These are phyloP conservation scores for Apiotrichum porosum DNA, from an alignment of 1,284 basidiomycete genomes.

Conservation along the genomic window DNA sequence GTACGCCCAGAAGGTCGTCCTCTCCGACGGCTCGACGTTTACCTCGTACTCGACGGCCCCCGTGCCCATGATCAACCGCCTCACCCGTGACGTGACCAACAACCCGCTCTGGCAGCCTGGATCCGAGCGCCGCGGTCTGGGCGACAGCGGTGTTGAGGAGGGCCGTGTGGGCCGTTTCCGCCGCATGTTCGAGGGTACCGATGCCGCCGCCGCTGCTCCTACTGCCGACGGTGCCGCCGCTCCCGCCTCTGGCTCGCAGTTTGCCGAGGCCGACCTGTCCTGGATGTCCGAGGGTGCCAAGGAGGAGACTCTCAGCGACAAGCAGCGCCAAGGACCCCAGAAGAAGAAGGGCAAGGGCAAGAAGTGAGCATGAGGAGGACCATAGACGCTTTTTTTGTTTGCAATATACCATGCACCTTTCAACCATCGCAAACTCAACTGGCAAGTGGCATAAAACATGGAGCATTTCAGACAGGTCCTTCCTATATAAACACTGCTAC, in stretches of 20 bases:
- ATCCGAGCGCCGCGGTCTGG: constrained; percentile 49
- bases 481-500: too few species aligned
- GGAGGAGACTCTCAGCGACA: constrained; percentile 40
- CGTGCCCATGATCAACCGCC: constrained; percentile 59
- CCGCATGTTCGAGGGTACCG: constrained; percentile 58
- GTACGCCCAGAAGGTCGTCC: constrained; percentile 73
- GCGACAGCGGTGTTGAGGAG: constrained; percentile 61
- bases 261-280: constrained; percentile 36
- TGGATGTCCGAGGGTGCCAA: constrained; percentile 49
- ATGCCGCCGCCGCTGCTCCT: neutral
- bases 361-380: constrained; percentile 14
- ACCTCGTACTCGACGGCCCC: constrained; percentile 81
- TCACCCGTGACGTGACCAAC: constrained; percentile 79
- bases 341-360: constrained; percentile 30
- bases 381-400: neutral
- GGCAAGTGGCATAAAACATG: too few species aligned
- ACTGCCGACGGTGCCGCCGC: neutral
- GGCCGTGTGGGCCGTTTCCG: constrained; percentile 76
- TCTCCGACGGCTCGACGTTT: constrained; percentile 81
- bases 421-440: too few species aligned
- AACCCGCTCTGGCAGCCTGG: constrained; percentile 67
- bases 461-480: too few species aligned
- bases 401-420: constrained; percentile 4
- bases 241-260: constrained; percentile 14
- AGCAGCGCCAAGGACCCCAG: constrained; percentile 18